A percentile compares a stretch with the other conserved stretches of the same genome.
Evolutionary conservation across 2,329 filamentous ascomycete species (phyloP).

Genomic region (Fusarium robinianum): DNA sequence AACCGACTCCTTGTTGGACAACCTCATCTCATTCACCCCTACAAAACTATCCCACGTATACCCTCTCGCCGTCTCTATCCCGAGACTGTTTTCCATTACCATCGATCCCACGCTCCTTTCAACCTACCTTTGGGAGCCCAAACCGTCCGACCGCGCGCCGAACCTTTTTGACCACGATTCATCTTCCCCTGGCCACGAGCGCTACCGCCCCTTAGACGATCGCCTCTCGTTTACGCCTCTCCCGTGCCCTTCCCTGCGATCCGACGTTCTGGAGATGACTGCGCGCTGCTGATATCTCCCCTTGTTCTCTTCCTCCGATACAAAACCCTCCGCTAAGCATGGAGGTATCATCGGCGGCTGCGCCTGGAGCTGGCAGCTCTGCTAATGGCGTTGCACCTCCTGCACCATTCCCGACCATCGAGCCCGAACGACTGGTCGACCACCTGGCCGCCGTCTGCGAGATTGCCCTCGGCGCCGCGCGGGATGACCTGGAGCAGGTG

Average conservation of each 20-base stretch:
- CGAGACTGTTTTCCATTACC: constrained; percentile 8
- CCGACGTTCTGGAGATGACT: constrained; percentile 39
- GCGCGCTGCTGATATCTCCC: constrained; percentile 28
- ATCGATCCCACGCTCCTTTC: constrained; percentile 31
- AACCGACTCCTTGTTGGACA: constrained; percentile 32
- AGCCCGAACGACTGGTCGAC: constrained; percentile 71
- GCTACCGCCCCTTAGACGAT: constrained; percentile 19
- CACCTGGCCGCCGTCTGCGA: constrained; percentile 72
- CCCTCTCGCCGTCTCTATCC: constrained; percentile 18
- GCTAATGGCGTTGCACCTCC: constrained; percentile 52
- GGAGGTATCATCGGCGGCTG: constrained; percentile 57
- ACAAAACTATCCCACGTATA: constrained; percentile 19
- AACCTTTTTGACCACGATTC: background rate
- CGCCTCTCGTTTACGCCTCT: constrained; percentile 17
- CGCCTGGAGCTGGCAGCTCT: constrained; percentile 44
- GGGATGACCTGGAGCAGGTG: constrained; percentile 76
- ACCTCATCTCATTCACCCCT: constrained; percentile 29
- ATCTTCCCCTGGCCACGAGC: constrained; percentile 18
- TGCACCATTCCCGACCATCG: constrained; percentile 60
- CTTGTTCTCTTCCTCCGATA: constrained; percentile 16
- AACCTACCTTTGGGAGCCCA: background rate
- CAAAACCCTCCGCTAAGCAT: constrained; percentile 45
- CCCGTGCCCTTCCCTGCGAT: constrained; percentile 15
- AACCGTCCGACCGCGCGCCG: background rate
- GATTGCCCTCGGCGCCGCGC: constrained; percentile 74